Evolutionary conservation across 495 filamentous ascomycete species (phyloP).

Genomic region (Schizothecium vesticola): DNA sequence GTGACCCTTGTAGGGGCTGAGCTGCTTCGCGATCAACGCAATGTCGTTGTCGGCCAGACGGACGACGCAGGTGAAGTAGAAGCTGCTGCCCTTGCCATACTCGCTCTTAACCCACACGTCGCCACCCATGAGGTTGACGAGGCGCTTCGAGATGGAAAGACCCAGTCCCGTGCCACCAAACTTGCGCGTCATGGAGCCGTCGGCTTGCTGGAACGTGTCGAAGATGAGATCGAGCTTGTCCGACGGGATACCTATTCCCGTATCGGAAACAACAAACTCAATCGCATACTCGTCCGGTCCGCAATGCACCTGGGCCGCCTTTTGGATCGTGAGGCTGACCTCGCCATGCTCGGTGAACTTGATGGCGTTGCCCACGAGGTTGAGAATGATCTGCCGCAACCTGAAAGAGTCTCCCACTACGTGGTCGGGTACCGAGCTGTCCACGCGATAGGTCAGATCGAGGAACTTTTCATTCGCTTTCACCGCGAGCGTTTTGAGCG

Average conservation of each 20-base stretch:
- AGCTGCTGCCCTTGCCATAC: slow-evolving; percentile 89
- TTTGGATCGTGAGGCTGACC: slow-evolving; percentile 87
- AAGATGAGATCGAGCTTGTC: slow-evolving; percentile 98
- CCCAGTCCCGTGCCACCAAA: slow-evolving; percentile 97
- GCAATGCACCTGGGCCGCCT: slow-evolving; percentile 55
- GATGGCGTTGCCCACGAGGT: slow-evolving; percentile 76
- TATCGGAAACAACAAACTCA: slow-evolving; percentile 95
- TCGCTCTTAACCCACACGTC: slow-evolving; percentile 95
- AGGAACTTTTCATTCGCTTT: slow-evolving; percentile 97
- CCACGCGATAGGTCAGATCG: slow-evolving; percentile 89
- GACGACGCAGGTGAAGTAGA: slow-evolving; percentile 95
- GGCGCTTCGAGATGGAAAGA: slow-evolving; percentile 89
- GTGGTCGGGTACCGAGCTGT: slow-evolving; percentile 91
- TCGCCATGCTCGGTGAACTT: slow-evolving; percentile 98
- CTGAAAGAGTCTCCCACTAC: slow-evolving; percentile 97
- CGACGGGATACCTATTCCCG: slow-evolving; percentile 91
- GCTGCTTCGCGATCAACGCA: slow-evolving; percentile 71
- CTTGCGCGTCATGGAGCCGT: slow-evolving; percentile 93
- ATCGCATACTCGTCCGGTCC: slow-evolving; percentile 79
- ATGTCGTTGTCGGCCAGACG: slow-evolving; percentile 81
- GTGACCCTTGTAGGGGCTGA: slow-evolving; percentile 85
- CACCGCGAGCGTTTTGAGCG: slow-evolving; percentile 90
- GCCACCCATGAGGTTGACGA: slow-evolving; percentile 97
- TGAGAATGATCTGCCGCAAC: slow-evolving; percentile 87
- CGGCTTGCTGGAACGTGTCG: slow-evolving; percentile 98